Evolutionary conservation across 2,329 filamentous ascomycete species (phyloP), one percentile per base, ranked within the genome.

Genomic region (Sporothrix variecibatus): DNA sequence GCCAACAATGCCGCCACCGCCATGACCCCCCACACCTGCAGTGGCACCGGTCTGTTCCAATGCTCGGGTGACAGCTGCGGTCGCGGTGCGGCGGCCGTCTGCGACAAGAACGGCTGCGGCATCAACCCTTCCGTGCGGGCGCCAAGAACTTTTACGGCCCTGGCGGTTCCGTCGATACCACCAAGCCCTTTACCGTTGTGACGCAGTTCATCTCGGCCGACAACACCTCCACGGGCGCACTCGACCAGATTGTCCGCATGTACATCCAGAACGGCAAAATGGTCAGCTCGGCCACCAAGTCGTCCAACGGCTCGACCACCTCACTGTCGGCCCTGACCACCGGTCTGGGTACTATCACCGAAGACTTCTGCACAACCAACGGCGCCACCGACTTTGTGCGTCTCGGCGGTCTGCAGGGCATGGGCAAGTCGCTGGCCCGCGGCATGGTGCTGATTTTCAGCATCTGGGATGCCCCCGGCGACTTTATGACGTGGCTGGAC

Each of bases 101-200:
- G 90, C 82, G 90, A 92, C 80, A 87, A 87, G 74, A 87, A 89
- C 77, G 90, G 90, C 31, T 92, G 90, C 78, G 90, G 91, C 79
- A 91, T 88, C 84, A 91, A 91, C 85, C 82, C 23, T 92, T 87
- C 86, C 88, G 89, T 77, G 85, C 89, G 83, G 90, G 89, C 64
- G 86, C 87, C 80, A 83, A 82, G 38, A 82, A 83, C 80, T 92
- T 91, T 83, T 92, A 88, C 72, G 77, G 74, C 6, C 64, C 71
- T 15, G 38, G 60, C 76, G 84, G 83, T 80, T 89, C 83, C 17
- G 84, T 92, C 75, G 86, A 91, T 80, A 90, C 88, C 67, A 85
- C 79, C 70, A 84, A 84, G 77, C 86, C 86, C 73, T 84, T 91
- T 78, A 92, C 82, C 8, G 88, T 92, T 11, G 86, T 91, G 60